phyloP scores from a whole-genome alignment of 202 grass and related monocot genomes.

The Bolboschoenoplectus hybrid region DNA sequence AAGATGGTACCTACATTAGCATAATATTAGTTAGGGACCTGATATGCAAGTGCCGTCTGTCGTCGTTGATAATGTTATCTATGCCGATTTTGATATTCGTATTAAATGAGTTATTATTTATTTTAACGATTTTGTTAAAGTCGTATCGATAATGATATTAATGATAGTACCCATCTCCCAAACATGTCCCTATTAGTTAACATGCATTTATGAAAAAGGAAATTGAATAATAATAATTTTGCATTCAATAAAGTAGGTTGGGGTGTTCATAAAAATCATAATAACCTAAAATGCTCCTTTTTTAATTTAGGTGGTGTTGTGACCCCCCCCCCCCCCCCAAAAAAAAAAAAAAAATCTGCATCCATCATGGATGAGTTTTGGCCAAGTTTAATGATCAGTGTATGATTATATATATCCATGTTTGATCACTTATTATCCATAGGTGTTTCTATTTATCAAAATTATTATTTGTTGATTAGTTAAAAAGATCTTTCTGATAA shows the following conservation, averaged over 20 bases:
- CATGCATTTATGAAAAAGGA: not conserved
- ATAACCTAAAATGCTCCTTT: not conserved
- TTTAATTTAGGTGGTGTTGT: slow-evolving; percentile 13
- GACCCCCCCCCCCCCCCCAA: not conserved
- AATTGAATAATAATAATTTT: not conserved
- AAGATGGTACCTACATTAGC: not conserved
- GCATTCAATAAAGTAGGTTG: not conserved
- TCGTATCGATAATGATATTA: no score
- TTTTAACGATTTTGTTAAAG: no score
- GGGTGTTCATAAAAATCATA: not conserved
- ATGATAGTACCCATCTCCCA: no score
- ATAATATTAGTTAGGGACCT: not conserved
- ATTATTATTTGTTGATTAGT: not conserved
- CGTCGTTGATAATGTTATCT: no score
- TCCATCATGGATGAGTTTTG: slow-evolving; percentile 17
- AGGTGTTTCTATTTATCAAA: not conserved
- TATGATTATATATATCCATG: not conserved
- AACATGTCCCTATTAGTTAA: not conserved
- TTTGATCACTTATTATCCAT: not conserved
- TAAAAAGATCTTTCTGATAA: not conserved
- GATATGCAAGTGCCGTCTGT: no score
- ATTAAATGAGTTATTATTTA: no score
- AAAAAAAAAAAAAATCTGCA: no score
- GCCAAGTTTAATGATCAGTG: not conserved
- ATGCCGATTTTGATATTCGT: no score